A percentile compares a stretch with the other conserved stretches of the same genome.
phyloP scores from a whole-genome alignment of 495 filamentous ascomycete species.

The Cercophora samala region DNA sequence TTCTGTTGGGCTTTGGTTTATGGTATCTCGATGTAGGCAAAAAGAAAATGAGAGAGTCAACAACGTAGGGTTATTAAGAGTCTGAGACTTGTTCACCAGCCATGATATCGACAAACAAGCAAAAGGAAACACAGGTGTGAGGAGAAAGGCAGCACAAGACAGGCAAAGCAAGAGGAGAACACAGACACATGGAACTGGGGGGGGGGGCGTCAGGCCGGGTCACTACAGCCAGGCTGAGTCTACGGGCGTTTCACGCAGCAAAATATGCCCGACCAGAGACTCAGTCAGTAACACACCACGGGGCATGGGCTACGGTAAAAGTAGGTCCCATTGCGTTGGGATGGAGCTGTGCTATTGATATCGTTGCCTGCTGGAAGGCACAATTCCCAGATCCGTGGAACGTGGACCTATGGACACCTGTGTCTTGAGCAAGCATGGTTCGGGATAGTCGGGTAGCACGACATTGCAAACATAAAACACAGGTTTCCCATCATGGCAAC shows the following conservation, averaged over 20 bases:
- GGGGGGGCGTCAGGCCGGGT: not conserved
- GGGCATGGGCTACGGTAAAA: not conserved
- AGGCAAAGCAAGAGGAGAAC: no score
- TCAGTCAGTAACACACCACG: not conserved
- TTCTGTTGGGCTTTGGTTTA: not conserved
- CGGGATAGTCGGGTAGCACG: not conserved
- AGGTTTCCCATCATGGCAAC: not conserved
- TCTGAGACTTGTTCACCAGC: no score
- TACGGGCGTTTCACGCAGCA: conserved; percentile 8
- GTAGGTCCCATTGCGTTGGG: not conserved
- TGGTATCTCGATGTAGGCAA: not conserved
- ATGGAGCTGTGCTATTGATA: not conserved
- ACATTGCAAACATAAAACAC: not conserved
- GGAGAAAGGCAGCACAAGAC: not conserved
- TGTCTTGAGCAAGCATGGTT: no score
- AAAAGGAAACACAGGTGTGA: not conserved
- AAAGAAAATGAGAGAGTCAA: no score
- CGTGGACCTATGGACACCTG: no score
- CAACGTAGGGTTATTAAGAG: no score
- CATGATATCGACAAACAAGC: not conserved
- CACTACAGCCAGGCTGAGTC: conserved; percentile 8
- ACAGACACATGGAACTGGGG: not conserved
- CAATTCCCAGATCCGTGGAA: not conserved
- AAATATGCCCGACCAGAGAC: conserved; percentile 9
- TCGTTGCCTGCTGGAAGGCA: not conserved